These are phyloP conservation scores for Penstemon barbatus DNA, from an alignment of 257 asterid species.

Conservation along the genomic window DNA sequence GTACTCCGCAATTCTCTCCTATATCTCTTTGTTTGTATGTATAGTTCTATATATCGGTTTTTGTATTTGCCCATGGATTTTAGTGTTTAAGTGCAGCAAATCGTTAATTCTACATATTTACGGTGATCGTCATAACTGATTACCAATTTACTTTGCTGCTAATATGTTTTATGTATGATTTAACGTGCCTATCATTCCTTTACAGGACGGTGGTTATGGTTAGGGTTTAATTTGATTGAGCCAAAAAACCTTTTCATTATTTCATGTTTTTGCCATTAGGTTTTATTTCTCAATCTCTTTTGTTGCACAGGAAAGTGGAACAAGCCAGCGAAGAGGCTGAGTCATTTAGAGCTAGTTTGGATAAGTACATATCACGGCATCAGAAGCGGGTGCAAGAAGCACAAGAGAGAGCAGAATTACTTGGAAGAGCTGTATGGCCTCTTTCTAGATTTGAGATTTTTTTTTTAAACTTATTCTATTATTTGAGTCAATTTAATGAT, in stretches of 20 bases:
- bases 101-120: neutral
- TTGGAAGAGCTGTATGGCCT: constrained; percentile 77
- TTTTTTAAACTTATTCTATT: no score
- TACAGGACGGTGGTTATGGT: constrained; percentile 1
- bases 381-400: constrained; percentile 73
- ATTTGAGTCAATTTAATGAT: neutral
- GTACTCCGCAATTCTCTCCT: constrained; percentile 25
- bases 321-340: constrained; percentile 87
- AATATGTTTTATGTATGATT: neutral
- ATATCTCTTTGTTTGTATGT: neutral
- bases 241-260: neutral
- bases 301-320: constrained; percentile 76
- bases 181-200: constrained; percentile 10
- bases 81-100: neutral
- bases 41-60: neutral
- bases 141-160: neutral
- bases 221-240: constrained; percentile 21
- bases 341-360: constrained; percentile 82
- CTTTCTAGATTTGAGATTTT: constrained; percentile 10
- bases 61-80: neutral
- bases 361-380: constrained; percentile 60
- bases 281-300: neutral
- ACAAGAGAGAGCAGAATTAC: constrained; percentile 81
- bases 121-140: neutral
- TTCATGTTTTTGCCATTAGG: no score